Percentiles rank a stretch among this genome's conserved stretches.
Conservation (phyloP, 1,284 basidiomycete species). For the Wallemia hederae region DNA sequence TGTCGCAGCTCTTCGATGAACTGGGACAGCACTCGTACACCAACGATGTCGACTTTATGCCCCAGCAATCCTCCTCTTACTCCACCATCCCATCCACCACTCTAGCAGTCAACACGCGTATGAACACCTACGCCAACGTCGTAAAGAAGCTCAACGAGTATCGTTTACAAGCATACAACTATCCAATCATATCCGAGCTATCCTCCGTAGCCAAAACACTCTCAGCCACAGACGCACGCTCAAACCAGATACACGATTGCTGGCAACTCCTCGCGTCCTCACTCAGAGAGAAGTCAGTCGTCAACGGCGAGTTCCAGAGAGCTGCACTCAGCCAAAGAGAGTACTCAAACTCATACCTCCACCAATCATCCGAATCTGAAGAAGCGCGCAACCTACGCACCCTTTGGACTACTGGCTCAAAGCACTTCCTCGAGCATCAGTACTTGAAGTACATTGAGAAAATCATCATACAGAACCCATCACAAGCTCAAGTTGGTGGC, state of each 20-base stretch:
- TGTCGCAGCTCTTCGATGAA: conserved; percentile 68
- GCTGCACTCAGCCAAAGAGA: conserved; percentile 17
- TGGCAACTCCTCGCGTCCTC: conserved; percentile 18
- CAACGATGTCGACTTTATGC: conserved; percentile 4
- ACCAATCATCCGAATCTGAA: conserved; percentile 7
- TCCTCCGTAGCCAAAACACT: conserved; percentile 27
- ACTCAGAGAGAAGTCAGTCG: conserved; percentile 19
- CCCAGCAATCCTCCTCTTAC: conserved; percentile 3
- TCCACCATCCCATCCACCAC: conserved; percentile 27
- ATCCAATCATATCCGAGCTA: conserved; percentile 38
- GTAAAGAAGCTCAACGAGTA: conserved; percentile 42
- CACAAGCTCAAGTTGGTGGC: conserved; percentile 67
- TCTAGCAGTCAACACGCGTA: conserved; percentile 51
- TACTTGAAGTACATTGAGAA: conserved; percentile 42
- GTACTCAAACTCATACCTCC: conserved; percentile 21
- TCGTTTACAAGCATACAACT: conserved; percentile 36
- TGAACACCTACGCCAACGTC: conserved; percentile 75
- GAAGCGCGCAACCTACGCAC: conserved; percentile 12
- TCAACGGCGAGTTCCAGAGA: conserved; percentile 15
- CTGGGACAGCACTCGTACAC: conserved; percentile 30
- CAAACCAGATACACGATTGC: conserved; percentile 4
- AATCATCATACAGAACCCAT: conserved; percentile 50
- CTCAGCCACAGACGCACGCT: conserved; percentile 1
- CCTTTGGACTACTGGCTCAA: conserved; percentile 10
- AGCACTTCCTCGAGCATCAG: conserved; percentile 27